Percentiles rank a stretch among this genome's conserved stretches.
phyloP scores from a whole-genome alignment of 805 yeast species.

The Jamesozyma lodderae region DNA sequence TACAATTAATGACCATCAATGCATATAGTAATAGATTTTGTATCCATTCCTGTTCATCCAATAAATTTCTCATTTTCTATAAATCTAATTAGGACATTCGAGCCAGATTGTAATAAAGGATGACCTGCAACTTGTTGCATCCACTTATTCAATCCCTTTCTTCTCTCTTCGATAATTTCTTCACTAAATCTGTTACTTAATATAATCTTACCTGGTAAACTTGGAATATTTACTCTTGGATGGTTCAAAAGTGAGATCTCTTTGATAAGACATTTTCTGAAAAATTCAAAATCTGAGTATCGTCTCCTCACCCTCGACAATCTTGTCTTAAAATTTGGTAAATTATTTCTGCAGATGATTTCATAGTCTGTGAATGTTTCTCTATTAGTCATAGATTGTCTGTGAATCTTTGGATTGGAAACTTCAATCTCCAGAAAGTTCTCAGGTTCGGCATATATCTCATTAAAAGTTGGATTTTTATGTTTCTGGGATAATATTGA shows the following conservation, averaged over 20 bases:
- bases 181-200: constrained; percentile 67
- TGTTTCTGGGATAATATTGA: constrained; percentile 19
- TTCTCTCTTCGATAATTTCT: constrained; percentile 71
- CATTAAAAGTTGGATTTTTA: constrained; percentile 58
- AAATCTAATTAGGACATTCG: constrained; percentile 68
- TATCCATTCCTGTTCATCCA: constrained; percentile 14
- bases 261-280: constrained; percentile 60
- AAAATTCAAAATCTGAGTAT: constrained; percentile 81
- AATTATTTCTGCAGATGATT: constrained; percentile 78
- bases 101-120: constrained; percentile 84
- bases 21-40: too few relatives aligned
- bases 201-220: constrained; percentile 81
- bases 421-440: constrained; percentile 89
- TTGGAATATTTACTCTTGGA: constrained; percentile 68
- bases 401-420: constrained; percentile 27
- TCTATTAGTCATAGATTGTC: not conserved
- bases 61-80: constrained; percentile 63
- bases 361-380: constrained; percentile 84
- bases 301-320: constrained; percentile 68
- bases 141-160: constrained; percentile 78
- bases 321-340: constrained; percentile 71
- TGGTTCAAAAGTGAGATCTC: constrained; percentile 45
- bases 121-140: constrained; percentile 78
- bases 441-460: constrained; percentile 89
- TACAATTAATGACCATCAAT: too few relatives aligned